phyloP scores from a whole-genome alignment of 768 basidiomycete species.

The Tremella fuciformis region DNA sequence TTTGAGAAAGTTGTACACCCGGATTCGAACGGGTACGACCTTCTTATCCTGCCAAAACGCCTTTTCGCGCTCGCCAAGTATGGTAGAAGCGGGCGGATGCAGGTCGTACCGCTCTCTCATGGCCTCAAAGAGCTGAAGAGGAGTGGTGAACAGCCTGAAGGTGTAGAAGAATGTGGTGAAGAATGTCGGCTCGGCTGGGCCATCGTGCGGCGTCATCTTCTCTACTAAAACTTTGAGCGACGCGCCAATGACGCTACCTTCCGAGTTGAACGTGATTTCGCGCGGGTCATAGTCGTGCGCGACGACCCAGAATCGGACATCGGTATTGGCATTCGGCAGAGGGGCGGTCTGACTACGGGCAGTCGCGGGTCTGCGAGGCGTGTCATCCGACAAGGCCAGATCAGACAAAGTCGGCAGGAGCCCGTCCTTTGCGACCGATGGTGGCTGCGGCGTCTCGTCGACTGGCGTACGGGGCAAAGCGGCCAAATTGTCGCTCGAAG shows the following conservation, averaged over 20 bases:
- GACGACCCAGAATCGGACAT: conserved; percentile 45
- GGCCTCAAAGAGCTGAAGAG: conserved; percentile 69
- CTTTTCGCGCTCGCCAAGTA: conserved; percentile 51
- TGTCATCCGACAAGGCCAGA: conserved; percentile 1
- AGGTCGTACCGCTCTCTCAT: conserved; percentile 82
- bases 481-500: conserved; percentile 15
- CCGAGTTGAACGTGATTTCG: conserved; percentile 85
- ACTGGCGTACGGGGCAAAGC: background rate
- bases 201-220: conserved; percentile 94
- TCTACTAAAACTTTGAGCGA: conserved; percentile 86
- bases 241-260: conserved; percentile 86
- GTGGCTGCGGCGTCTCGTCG: conserved; percentile 2
- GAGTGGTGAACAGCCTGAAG: conserved; percentile 84
- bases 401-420: too few relatives aligned
- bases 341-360: conserved; percentile 28
- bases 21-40: conserved; percentile 81
- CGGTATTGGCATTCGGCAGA: conserved; percentile 18
- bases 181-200: conserved; percentile 81
- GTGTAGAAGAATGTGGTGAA: conserved; percentile 90
- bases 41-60: conserved; percentile 81
- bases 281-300: conserved; percentile 70
- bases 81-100: conserved; percentile 58
- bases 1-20: conserved; percentile 90
- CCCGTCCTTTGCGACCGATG: background rate
- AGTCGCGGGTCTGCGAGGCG: conserved; percentile 7